phyloP scores from a whole-genome alignment of 257 asterid genomes.

The Solanum tarapatanum region DNA sequence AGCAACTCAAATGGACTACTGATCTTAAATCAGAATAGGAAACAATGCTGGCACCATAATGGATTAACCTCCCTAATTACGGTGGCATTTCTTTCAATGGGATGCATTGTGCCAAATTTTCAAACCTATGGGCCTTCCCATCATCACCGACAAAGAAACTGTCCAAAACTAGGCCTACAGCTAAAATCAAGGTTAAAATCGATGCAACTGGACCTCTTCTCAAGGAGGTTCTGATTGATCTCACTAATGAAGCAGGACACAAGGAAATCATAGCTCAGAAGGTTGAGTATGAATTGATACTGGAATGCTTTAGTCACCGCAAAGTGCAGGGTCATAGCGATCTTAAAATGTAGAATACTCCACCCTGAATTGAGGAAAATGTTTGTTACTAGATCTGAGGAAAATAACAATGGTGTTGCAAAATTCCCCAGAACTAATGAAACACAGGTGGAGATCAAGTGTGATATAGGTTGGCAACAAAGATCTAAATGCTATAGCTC shows the following conservation, averaged over 20 bases:
- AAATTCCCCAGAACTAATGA: neutral
- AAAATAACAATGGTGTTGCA: neutral
- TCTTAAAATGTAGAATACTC: neutral
- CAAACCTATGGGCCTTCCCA: neutral
- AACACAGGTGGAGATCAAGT: neutral
- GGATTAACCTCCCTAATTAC: neutral
- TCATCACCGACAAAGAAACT: neutral
- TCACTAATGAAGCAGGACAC: neutral
- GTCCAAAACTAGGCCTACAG: neutral
- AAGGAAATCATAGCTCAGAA: neutral
- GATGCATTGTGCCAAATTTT: neutral
- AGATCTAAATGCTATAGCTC: neutral
- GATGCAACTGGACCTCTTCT: neutral
- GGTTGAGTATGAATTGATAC: neutral
- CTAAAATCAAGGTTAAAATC: neutral
- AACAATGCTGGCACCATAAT: neutral
- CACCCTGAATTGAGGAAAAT: neutral
- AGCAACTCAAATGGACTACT: neutral
- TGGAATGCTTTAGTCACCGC: neutral
- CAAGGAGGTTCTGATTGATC: neutral
- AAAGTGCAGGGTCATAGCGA: neutral
- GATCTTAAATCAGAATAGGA: neutral
- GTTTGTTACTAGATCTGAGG: neutral
- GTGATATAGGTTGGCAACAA: neutral
- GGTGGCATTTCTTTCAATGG: neutral